Percentiles rank a stretch among this genome's conserved stretches.
phyloP scores from a whole-genome alignment of 345 rosid species.

The Pistacia vera region DNA sequence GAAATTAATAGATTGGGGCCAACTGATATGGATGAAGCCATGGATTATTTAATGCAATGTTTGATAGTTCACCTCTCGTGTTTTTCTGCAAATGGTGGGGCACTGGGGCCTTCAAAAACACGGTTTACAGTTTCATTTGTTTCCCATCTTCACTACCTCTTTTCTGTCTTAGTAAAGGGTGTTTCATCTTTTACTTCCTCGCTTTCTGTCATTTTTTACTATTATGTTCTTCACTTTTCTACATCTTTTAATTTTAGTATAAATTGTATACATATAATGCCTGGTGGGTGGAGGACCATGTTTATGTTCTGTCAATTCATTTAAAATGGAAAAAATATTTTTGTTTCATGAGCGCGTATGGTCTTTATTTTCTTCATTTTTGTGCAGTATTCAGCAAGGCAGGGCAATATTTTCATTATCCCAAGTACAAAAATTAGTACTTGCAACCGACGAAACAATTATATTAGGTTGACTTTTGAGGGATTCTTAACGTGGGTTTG shows the following conservation, averaged over 20 bases:
- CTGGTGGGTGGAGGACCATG: no score
- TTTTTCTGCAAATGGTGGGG: neutral
- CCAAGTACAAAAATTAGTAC: neutral
- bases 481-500: slow-evolving; percentile 2
- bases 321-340: no score
- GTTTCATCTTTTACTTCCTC: neutral
- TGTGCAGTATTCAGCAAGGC: no score
- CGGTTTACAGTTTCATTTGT: slow-evolving; percentile 15
- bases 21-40: slow-evolving; percentile 8
- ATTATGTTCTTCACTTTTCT: no score
- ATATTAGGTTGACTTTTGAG: neutral
- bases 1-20: slow-evolving; percentile 22
- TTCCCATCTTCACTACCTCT: neutral
- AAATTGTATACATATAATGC: no score
- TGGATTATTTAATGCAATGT: slow-evolving; percentile 23
- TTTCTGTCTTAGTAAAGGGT: neutral
- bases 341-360: no score
- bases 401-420: neutral
- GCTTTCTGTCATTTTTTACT: no score
- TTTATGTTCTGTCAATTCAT: neutral
- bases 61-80: neutral
- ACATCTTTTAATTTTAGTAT: no score
- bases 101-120: slow-evolving; percentile 23
- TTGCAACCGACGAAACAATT: neutral
- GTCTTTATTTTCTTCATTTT: no score